Evolutionary conservation across 1,139 yeast genomes (phyloP), one percentile per base, ranked within the genome.

Genomic region (Chernovozyma aurita): DNA sequence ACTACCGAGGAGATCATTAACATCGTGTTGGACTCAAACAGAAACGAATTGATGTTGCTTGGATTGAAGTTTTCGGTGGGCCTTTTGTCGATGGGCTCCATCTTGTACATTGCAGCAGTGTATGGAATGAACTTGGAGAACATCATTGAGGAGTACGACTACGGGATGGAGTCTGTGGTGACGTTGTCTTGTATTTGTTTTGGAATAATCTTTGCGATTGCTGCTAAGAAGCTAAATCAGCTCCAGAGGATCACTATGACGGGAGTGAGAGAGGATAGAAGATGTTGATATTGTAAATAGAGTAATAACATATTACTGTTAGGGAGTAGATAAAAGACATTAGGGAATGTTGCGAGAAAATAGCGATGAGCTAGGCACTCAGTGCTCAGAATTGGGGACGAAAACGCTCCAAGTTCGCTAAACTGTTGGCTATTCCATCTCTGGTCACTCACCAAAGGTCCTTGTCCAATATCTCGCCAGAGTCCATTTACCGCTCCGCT

Each of bases 1-100:
- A 67, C 74, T 11, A 66, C 72, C 4, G 74, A 70, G 42, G 76
- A 70, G 42, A 67, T 70, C 40, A 69, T 70, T 28, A 65, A 65
- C 38, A 65, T 69, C 34, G 70, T 69, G 14, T 51, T 70, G 40
- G 76, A 70, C 40, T 63, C 75, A 3, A 70, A 70, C 45, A 52
- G 76, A 48, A 70, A 70, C 43, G 75, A 70, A 42, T 57, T 70
- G 41, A 70, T 70, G 76, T 51, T 70, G 28, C 49, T 70, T 28
- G 73, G 75, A 0, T 53, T 70, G 42, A 65, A 64, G 44, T 67
- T 64, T 34, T 65, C 70, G 14, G 58, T 67, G 4, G 74, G 73
- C 1, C 47, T 70, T 22, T 48, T 70, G 21, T 61, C 73, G 3
- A 57, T 67, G 60, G 73, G 70, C 5, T 43, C 59, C 24, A 61